Base-by-base conservation (phyloP, 78 protist genomes). In the Acrasis kona region DNA sequence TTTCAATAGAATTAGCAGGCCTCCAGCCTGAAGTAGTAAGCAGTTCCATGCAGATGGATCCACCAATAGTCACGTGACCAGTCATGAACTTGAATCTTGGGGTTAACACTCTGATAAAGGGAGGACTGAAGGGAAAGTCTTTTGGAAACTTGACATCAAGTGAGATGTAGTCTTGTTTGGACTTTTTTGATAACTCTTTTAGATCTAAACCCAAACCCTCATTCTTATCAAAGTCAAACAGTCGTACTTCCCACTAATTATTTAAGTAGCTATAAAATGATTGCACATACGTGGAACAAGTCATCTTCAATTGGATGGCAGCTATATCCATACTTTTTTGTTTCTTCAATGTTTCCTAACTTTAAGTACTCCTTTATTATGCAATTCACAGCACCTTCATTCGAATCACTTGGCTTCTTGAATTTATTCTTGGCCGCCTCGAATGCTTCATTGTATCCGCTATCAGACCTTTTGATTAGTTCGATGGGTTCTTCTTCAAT, bases 1-100 rank as follows among this genome's bases (percentile, higher is more conserved):
- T 70, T 58, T 82, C 86, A 12, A 82, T 66, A 34, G 39, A 57
- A 50, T 37, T 65, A 34, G 41, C 3, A 64, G 86, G 86, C 70
- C 32, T 3, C 90, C 90, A 86, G 9, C 90, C 90, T 19, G 39
- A 27, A 50, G 34, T 76, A 41, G 89, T 85, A 36, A 85, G 78
- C 35, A 82, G 5, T 70, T 82, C 70, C 28, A 57, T 79, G 61
- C 90, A 86, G 39, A 86, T 86, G 41, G 77, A 37, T 6, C 90
- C 90, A 7, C 90, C 90, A 66, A 86, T 2, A 19, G 90, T 86
- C 28, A 86, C 90, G 71, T 81, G 87, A 12, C 90, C 90, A 1
- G 90, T 86, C 50, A 68, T 71, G 61, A 71, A 86, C 58, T n/a
- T 74, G 64, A 85, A 86, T 38, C 90, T 50, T 12, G 90, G 90